phyloP scores from a whole-genome alignment of 768 basidiomycete species.

The Cyclocybe aegerita region DNA sequence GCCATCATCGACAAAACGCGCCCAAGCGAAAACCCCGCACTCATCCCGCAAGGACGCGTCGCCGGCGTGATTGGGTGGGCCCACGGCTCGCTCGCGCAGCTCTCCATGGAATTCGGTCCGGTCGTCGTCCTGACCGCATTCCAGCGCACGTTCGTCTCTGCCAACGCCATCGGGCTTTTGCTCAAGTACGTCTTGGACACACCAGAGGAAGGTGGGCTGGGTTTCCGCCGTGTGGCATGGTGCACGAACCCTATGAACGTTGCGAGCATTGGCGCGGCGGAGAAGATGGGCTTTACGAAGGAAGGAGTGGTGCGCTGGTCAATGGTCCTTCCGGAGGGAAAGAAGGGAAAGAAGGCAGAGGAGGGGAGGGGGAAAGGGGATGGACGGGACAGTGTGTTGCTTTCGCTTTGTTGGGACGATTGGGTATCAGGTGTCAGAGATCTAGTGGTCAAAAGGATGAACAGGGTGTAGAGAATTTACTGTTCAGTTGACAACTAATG shows the following conservation, averaged over 20 bases:
- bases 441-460: slow-evolving; percentile 27
- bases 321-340: slow-evolving; percentile 36
- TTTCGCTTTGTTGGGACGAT: slow-evolving; percentile 46
- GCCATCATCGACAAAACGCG: slow-evolving; percentile 49
- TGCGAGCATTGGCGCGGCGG: slow-evolving; percentile 44
- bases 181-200: slow-evolving; percentile 38
- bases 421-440: slow-evolving; percentile 43
- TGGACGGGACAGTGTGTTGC: slow-evolving; percentile 36
- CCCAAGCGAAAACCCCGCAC: slow-evolving; percentile 10
- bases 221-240: slow-evolving; percentile 57
- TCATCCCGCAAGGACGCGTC: slow-evolving; percentile 25
- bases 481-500: background rate
- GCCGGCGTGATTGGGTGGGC: slow-evolving; percentile 52
- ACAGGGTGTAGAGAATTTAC: slow-evolving; percentile 14
- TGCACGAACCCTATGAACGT: slow-evolving; percentile 43
- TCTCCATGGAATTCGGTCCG: slow-evolving; percentile 47
- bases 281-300: slow-evolving; percentile 49
- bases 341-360: slow-evolving; percentile 23
- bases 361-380: slow-evolving; percentile 28
- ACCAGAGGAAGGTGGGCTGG: slow-evolving; percentile 43
- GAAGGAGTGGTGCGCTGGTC: slow-evolving; percentile 52
- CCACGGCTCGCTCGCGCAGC: slow-evolving; percentile 28
- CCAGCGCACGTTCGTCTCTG: slow-evolving; percentile 48
- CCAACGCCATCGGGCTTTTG: slow-evolving; percentile 41
- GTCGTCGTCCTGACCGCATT: slow-evolving; percentile 47